A percentile compares a stretch with the other conserved stretches of the same genome.
Evolutionary conservation across 2,329 filamentous ascomycete species (phyloP).

Genomic region (Cercospora janseana): DNA sequence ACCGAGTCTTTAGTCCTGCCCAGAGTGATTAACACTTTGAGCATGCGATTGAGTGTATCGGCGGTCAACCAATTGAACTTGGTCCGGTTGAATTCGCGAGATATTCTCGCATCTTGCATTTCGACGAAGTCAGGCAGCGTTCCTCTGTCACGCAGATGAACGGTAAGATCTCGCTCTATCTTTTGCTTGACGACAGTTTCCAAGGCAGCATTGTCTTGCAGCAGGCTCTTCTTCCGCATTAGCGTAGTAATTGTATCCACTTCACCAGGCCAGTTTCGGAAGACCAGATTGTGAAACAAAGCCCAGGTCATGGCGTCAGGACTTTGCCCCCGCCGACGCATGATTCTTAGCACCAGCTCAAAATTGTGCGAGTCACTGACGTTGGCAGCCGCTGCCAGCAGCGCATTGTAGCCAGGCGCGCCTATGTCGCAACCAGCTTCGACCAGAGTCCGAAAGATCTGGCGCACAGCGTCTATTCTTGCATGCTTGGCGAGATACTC

Average conservation of each 20-base stretch:
- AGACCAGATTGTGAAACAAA: slow-evolving; percentile 27
- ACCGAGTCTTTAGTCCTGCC: slow-evolving; percentile 28
- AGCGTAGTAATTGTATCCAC: slow-evolving; percentile 16
- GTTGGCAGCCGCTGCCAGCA: slow-evolving; percentile 28
- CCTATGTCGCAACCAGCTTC: slow-evolving; percentile 18
- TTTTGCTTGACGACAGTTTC: slow-evolving; percentile 14
- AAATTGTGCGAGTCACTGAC: slow-evolving; percentile 33
- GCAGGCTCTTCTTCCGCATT: slow-evolving; percentile 31
- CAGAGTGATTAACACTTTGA: slow-evolving; percentile 23
- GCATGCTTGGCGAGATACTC: slow-evolving; percentile 25
- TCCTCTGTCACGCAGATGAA: slow-evolving; percentile 20
- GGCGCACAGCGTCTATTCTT: slow-evolving; percentile 22
- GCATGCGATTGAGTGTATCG: slow-evolving; percentile 28
- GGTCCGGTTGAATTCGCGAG: slow-evolving; percentile 2
- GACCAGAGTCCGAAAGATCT: slow-evolving; percentile 24
- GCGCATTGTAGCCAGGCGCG: slow-evolving; percentile 25
- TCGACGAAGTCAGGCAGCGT: slow-evolving; percentile 23
- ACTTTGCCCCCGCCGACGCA: slow-evolving; percentile 24
- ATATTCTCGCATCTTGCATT: slow-evolving; percentile 21
- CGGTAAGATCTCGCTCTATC: slow-evolving; percentile 19
- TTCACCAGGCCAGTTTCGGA: slow-evolving; percentile 15
- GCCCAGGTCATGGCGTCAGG: slow-evolving; percentile 31
- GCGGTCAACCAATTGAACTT: slow-evolving; percentile 30
- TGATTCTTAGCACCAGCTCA: slow-evolving; percentile 27
- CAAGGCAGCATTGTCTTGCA: slow-evolving; percentile 19